Evolutionary conservation across 2,329 filamentous ascomycete species (phyloP), one percentile per base, ranked within the genome.

Genomic region (Microcyclospora tardicrescens): DNA sequence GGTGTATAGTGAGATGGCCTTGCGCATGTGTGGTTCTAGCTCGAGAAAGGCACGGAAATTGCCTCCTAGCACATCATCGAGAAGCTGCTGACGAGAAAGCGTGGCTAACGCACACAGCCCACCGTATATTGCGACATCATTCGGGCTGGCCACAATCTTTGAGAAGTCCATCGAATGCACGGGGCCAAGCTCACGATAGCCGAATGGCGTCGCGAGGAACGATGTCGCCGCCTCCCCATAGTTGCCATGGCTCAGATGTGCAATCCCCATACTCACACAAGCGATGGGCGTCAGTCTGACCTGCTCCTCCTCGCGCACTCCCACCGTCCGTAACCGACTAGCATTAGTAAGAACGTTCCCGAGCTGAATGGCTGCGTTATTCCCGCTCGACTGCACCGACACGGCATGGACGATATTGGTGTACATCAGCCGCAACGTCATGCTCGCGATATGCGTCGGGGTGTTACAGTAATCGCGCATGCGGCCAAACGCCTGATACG

Each of bases 391-490:
- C 71, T 74, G 44, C 74, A 61, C 46, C 24, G 48, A 43, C 34
- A 56, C 53, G 79, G 86, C 95, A 51, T 93, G 84, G 47, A 91
- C 79, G 35, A 94, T 67, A 37, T 77, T 71, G 29, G 91, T 76
- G 47, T 77, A 77, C 45, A 89, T 78, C 24, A 93, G 71, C 44
- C 86, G 83, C 55, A 84, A 77, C 13, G 78, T 76, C 60, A 93
- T 84, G 39, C 91, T 84, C 34, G 83, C 69, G 32, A 95, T 78
- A 50, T 98, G 89, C 46, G 81, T 81, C 2, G 79, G 72, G 0
- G 83, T 84, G 40, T 80, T 91, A 49, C 87, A 85, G 55, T 89
- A 89, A 41, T 93, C 84, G 45, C 91, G 77, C 86, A 96, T 95
- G 48, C 81, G 79, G 46, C 72, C 68, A 58, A 84, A 96, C 2